Base-by-base conservation (phyloP, 192 early-diverging fungal species). In the Backusella luteola region DNA sequence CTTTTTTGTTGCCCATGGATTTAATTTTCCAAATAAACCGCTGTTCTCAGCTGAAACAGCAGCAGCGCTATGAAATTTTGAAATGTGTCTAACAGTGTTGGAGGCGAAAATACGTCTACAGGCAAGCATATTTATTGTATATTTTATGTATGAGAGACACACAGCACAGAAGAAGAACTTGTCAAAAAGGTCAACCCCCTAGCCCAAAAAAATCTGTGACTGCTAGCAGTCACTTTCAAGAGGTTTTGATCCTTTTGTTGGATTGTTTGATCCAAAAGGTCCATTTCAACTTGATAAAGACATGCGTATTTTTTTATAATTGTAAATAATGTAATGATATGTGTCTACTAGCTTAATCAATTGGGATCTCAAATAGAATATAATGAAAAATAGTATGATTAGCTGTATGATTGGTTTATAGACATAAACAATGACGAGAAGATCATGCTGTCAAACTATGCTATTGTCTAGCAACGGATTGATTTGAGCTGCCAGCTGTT, bases 1-100 rank as follows among this genome's bases (percentile, higher is more conserved):
- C 4, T 42, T 67, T 53, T 38, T 80, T 71, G 67, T 79, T 71
- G 67, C 83, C 83, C 36, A 70, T 36, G 66, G 77, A 21, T 71
- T 84, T 36, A 76, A 74, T 38, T 41, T 63, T n/a, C 76, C 63
- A 53, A 77, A 74, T 68, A 74, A 39, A 67, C 69, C 67, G 23
- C 41, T 67, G 59, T 21, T 15, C 46, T 77, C 71, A 19, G 75
- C 23, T 32, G 26, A 19, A 59, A 46, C 35, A 29, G 34, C n/a
- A 34, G 77, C 17, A n/a, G 29, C 35, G 34, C 74, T 59, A 23
- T 73, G 71, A 12, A 76, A 59, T 59, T 59, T 59, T 59, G 53
- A 59, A 26, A 59, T 59, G n/a, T 59, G 21, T 59, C 53, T 59
- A 59, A 59, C 23, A 59, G 53, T 23, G 53, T 26, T 59, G 23